These are phyloP conservation scores for Medicago ruthenica DNA, from an alignment of 306 rosid species.

Conservation along the genomic window DNA sequence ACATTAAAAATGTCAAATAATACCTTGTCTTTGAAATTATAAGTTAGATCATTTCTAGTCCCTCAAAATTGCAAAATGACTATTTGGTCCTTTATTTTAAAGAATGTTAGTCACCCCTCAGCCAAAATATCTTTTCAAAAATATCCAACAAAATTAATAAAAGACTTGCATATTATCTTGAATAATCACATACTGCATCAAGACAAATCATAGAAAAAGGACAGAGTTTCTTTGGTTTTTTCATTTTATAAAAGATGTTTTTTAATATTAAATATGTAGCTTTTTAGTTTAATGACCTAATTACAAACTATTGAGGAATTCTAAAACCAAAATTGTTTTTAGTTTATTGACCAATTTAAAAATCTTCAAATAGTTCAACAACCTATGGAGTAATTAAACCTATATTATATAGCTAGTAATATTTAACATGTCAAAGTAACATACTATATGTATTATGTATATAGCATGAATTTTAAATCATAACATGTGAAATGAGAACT, in stretches of 20 bases:
- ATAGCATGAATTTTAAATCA: constrained; percentile 13
- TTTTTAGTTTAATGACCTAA: no score
- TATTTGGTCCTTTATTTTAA: not conserved
- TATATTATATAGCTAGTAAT: not conserved
- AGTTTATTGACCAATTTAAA: not conserved
- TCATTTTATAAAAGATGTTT: no score
- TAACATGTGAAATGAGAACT: constrained; percentile 17
- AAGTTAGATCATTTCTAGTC: not conserved
- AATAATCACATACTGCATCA: no score
- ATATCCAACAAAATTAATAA: no score
- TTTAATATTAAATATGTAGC: no score
- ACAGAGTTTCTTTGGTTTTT: no score
- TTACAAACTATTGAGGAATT: no score
- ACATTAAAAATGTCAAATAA: not conserved
- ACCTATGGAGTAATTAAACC: not conserved
- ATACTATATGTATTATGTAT: not conserved
- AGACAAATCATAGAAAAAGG: no score
- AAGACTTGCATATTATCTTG: no score
- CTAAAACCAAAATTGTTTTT: no score
- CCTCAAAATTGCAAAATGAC: not conserved
- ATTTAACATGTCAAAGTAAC: no score
- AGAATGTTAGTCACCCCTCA: not conserved
- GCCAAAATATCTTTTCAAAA: not conserved
- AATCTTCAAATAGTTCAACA: not conserved
- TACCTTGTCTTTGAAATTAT: not conserved